Evolutionary conservation across 106 monocot genomes (phyloP).

Genomic region (Allium cepa): DNA sequence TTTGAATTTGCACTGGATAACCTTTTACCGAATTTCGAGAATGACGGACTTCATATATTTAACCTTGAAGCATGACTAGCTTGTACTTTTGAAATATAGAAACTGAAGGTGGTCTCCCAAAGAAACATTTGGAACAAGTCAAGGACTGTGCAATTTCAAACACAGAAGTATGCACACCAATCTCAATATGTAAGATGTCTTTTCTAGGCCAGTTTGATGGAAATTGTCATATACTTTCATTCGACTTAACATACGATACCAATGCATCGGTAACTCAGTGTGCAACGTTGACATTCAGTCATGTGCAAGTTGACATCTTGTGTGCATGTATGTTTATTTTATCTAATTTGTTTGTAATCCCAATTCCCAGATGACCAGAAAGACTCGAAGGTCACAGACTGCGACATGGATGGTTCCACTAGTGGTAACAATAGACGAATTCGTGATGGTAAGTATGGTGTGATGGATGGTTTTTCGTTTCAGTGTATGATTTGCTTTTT

Average conservation of each 20-base stretch:
- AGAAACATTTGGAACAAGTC: not conserved
- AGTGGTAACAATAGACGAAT: conserved; percentile 11
- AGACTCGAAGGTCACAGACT: not conserved
- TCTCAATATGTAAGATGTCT: not conserved
- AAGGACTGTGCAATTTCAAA: not conserved
- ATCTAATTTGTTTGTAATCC: not conserved
- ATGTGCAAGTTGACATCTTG: not conserved
- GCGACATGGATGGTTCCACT: conserved; percentile 1
- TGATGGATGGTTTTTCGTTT: not conserved
- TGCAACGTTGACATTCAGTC: not conserved
- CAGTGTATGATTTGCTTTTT: not conserved
- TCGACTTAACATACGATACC: not conserved
- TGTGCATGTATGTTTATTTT: not conserved
- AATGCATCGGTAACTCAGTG: not conserved
- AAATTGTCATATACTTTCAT: not conserved
- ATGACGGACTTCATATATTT: not conserved
- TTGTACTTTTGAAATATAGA: not conserved
- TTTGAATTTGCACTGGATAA: too few species aligned
- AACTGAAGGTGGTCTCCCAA: not conserved
- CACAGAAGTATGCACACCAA: not conserved
- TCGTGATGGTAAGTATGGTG: conserved; percentile 16
- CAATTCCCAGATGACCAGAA: not conserved
- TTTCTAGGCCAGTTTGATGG: not conserved
- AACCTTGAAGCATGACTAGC: not conserved
- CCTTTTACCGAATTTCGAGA: too few species aligned